These are phyloP conservation scores for Laguncularia racemosa DNA, from an alignment of 345 rosid genomes.

Conservation along the genomic window DNA sequence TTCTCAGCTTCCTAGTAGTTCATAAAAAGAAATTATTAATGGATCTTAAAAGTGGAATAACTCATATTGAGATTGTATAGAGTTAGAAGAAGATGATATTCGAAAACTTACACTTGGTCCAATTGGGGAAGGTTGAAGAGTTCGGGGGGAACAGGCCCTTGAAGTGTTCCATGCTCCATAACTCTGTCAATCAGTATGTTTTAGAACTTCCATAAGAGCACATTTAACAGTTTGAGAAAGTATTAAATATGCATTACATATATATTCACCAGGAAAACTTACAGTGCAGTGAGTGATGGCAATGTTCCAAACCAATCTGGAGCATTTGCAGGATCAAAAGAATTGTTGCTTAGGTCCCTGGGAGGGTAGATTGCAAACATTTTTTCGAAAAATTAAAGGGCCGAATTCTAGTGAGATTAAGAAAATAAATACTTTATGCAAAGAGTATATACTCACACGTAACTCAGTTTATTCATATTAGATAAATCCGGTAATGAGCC, in stretches of 20 bases:
- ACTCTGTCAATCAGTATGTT: constrained; percentile 31
- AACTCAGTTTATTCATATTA: constrained; percentile 57
- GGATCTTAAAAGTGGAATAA: no score
- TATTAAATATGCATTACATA: neutral
- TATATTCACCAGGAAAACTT: constrained; percentile 18
- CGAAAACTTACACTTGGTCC: constrained; percentile 71
- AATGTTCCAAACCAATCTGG: constrained; percentile 86
- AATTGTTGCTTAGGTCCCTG: constrained; percentile 93
- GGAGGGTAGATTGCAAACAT: constrained; percentile 2
- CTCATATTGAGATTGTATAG: no score
- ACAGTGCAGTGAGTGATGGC: constrained; percentile 82
- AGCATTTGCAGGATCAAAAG: constrained; percentile 54
- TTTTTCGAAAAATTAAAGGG: constrained; percentile 1
- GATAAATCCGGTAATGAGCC: constrained; percentile 81
- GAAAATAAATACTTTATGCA: neutral
- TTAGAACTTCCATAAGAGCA: constrained; percentile 4
- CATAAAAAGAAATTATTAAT: constrained; percentile 2
- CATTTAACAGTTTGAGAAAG: no score
- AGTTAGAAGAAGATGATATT: no score
- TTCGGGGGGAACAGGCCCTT: constrained; percentile 53
- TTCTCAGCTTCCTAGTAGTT: constrained; percentile 51
- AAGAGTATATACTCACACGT: constrained; percentile 43
- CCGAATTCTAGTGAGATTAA: neutral
- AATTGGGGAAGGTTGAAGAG: constrained; percentile 64
- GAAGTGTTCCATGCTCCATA: constrained; percentile 64